These are phyloP conservation scores for Nakazawaea siamensis DNA, from an alignment of 805 yeast species.

Conservation along the genomic window DNA sequence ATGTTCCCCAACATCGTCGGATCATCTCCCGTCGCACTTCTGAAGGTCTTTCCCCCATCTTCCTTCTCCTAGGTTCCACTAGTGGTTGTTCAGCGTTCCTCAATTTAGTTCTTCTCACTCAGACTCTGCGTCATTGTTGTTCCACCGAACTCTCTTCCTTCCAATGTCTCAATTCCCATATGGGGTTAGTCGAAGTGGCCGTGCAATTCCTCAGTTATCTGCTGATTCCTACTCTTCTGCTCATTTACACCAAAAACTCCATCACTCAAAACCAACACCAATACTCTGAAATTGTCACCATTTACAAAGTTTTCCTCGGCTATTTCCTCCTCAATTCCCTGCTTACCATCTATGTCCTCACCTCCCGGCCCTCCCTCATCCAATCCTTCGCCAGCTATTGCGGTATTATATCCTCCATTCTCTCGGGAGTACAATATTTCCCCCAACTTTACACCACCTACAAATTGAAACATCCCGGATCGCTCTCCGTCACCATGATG, in stretches of 20 bases:
- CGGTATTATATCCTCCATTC: conserved; percentile 56
- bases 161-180: conserved; percentile 58
- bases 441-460: conserved; percentile 76
- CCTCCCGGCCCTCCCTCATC: conserved; percentile 9
- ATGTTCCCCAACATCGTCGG: conserved; percentile 66
- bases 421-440: conserved; percentile 65
- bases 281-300: conserved; percentile 29
- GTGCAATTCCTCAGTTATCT: conserved; percentile 54
- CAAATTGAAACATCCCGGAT: conserved; percentile 66
- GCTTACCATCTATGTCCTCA: conserved; percentile 23
- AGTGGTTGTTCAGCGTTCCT: conserved; percentile 62
- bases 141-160: conserved; percentile 29
- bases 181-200: conserved; percentile 61
- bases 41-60: conserved; percentile 73
- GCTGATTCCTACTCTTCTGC: conserved; percentile 47
- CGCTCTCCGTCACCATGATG: conserved; percentile 76
- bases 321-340: conserved; percentile 28
- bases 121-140: conserved; percentile 60
- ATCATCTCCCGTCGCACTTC: conserved; percentile 52
- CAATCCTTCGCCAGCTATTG: conserved; percentile 44
- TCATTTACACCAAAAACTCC: conserved; percentile 36
- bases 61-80: conserved; percentile 59
- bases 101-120: conserved; percentile 55
- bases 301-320: conserved; percentile 30
- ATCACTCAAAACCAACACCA: conserved; percentile 37